phyloP scores from a whole-genome alignment of 371 early-diverging fungal species.

The Mortierella sp. region DNA sequence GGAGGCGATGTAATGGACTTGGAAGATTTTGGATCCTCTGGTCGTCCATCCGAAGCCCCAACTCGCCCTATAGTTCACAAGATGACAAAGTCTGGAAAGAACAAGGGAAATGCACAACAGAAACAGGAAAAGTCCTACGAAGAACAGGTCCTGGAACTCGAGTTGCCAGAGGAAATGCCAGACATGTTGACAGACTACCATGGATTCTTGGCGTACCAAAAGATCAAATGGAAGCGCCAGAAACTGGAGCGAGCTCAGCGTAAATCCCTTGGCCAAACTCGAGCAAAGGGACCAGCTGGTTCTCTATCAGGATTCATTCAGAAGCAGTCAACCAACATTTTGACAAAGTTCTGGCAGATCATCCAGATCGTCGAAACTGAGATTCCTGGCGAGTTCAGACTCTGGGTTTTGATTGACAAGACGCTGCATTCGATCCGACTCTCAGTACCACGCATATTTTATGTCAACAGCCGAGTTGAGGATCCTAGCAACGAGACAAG shows the following conservation, averaged over 20 bases:
- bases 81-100: slow-evolving; percentile 25
- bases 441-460: slow-evolving; percentile 86
- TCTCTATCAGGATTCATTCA: slow-evolving; percentile 60
- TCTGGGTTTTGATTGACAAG: slow-evolving; percentile 86
- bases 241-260: slow-evolving; percentile 65
- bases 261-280: slow-evolving; percentile 42
- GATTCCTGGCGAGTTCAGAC: slow-evolving; percentile 82
- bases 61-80: slow-evolving; percentile 42
- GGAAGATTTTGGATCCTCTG: slow-evolving; percentile 67
- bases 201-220: slow-evolving; percentile 77
- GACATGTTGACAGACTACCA: slow-evolving; percentile 69
- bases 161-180: slow-evolving; percentile 64
- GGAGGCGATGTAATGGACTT: slow-evolving; percentile 61
- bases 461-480: slow-evolving; percentile 82
- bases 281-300: slow-evolving; percentile 64
- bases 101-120: slow-evolving; percentile 1
- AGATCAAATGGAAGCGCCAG: slow-evolving; percentile 78
- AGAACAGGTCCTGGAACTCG: slow-evolving; percentile 56
- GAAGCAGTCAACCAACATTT: slow-evolving; percentile 48
- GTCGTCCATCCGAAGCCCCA: neutral
- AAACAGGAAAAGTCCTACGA: slow-evolving; percentile 24
- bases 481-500: slow-evolving; percentile 56
- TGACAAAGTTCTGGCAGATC: slow-evolving; percentile 82
- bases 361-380: slow-evolving; percentile 89
- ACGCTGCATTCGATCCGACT: slow-evolving; percentile 78